Evolutionary conservation across 2,329 filamentous ascomycete species (phyloP).

Genomic region (Pseudogymnoascus verrucosus): DNA sequence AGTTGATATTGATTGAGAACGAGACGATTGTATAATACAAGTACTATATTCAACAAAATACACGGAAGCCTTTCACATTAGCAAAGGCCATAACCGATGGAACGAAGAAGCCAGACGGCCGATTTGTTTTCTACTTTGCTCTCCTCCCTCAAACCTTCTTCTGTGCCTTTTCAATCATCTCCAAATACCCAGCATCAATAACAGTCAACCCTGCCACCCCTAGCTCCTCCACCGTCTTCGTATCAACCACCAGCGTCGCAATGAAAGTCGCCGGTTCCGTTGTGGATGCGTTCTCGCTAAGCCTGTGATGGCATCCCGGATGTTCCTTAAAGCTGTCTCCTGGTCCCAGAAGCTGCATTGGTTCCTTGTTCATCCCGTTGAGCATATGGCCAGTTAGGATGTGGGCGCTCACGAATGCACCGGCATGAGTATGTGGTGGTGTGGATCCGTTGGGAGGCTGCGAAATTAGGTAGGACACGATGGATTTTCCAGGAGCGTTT

Average conservation of each 20-base stretch:
- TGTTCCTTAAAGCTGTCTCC: slow-evolving; percentile 37
- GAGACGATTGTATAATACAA: background rate
- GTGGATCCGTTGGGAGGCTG: slow-evolving; percentile 33
- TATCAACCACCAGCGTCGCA: slow-evolving; percentile 36
- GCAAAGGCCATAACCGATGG: background rate
- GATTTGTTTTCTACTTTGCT: background rate
- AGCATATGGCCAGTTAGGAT: slow-evolving; percentile 33
- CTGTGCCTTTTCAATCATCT: slow-evolving; percentile 20
- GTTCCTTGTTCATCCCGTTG: slow-evolving; percentile 41
- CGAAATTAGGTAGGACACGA: slow-evolving; percentile 32
- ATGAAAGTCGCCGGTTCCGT: slow-evolving; percentile 31
- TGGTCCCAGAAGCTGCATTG: slow-evolving; percentile 25
- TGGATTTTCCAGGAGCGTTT: slow-evolving; percentile 34
- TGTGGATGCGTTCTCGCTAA: slow-evolving; percentile 37
- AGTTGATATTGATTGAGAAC: background rate
- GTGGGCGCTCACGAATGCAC: slow-evolving; percentile 34
- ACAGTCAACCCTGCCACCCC: slow-evolving; percentile 26
- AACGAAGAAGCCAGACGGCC: background rate
- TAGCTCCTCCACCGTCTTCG: slow-evolving; percentile 29
- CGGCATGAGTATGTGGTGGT: slow-evolving; percentile 39
- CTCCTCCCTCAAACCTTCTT: background rate
- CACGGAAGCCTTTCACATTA: background rate
- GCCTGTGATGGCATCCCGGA: slow-evolving; percentile 41
- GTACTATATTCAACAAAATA: background rate
- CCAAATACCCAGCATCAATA: slow-evolving; percentile 30